Base-by-base conservation (phyloP, 176 grass and related monocot species). In the Chrysopogon serrulatus region DNA sequence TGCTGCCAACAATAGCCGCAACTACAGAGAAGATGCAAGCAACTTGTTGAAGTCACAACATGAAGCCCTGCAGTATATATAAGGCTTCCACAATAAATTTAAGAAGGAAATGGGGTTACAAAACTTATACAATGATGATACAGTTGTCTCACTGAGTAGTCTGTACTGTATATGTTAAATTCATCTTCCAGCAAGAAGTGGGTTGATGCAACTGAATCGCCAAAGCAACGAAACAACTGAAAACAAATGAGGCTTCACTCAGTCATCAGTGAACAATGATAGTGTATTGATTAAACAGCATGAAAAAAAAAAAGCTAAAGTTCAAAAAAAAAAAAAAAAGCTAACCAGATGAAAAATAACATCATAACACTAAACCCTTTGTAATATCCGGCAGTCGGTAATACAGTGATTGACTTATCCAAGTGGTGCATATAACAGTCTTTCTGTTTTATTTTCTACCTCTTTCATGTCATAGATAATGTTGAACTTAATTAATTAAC, bases 131-230 rank as follows among this genome's bases (percentile, higher is more conserved):
- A n/a, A n/a, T n/a, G n/a, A 98, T 98, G 81, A 98, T 98, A 88
- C 92, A 98, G 89, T 95, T 98, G 72, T 98, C 95, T 10, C 95
- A 98, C 74, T 98, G 68, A 73, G 95, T 98, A 78, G 95, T 98
- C 82, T 98, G 95, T 71, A n/a, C n/a, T n/a, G n/a, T n/a, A n/a
- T n/a, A n/a, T n/a, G n/a, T n/a, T n/a, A n/a, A n/a, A 98, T 98
- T 76, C 92, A 79, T 98, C 95, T 94, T 98, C 92, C 56, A 98
- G 88, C 84, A 98, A 83, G 88, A 95, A 98, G 80, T 92, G 95
- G 35, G 95, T 98, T 39, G 95, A 95, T 42, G 90, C 92, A 86
- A 97, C 95, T 53, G 95, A 98, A 86, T 93, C 93, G 21, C 92
- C 95, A 84, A 98, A 98, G 84, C 95, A 98, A 42, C 86, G 87